Evolutionary conservation across 2,329 filamentous ascomycete species (phyloP), one percentile per base, ranked within the genome.

Genomic region (Colletotrichum horii): DNA sequence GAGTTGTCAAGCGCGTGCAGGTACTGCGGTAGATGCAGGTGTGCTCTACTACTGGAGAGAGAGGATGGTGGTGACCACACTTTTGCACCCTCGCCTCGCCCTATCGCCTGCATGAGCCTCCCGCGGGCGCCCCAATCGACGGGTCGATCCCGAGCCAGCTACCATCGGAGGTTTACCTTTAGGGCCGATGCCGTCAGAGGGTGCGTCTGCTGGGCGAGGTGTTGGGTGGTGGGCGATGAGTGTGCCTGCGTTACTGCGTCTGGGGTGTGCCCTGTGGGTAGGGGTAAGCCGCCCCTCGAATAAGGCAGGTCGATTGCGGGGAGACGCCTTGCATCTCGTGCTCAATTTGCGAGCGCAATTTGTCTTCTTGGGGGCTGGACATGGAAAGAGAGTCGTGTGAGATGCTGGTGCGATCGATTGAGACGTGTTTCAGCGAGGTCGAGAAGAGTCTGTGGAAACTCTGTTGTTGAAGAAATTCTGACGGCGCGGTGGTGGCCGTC

Each of bases 241-340:
- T 48, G 16, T 48, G 60, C 48, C 36, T 61, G 60, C 28, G 43
- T 48, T 60, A 22, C 28, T 61, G 48, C 22, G 52, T 48, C 68
- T 75, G 28, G 72, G 68, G 67, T 75, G 26, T 75, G 72, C 68
- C 72, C 62, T 62, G 68, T 67, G 14, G 26, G 68, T 61, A 75
- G 61, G 72, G 61, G 55, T 65, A 43, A 60, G 60, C 28, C 9
- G n/a, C 7, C 34, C 14, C 22, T 60, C 55, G 34, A 52, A 43
- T 65, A 58, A 24, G 34, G 66, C 60, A 70, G 24, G 43, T 22
- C 24, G 65, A 70, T 30, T 75, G 72, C 38, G 67, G 72, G 72
- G 68, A 71, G 72, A 66, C 24, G 68, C 61, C 62, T 56, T 66
- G 60, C 26, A 56, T 19, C 15, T 22, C 24, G 11, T 48, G 36